Base-by-base conservation (phyloP, 2,329 filamentous ascomycete species). In the Sordariomycetes sp. region DNA sequence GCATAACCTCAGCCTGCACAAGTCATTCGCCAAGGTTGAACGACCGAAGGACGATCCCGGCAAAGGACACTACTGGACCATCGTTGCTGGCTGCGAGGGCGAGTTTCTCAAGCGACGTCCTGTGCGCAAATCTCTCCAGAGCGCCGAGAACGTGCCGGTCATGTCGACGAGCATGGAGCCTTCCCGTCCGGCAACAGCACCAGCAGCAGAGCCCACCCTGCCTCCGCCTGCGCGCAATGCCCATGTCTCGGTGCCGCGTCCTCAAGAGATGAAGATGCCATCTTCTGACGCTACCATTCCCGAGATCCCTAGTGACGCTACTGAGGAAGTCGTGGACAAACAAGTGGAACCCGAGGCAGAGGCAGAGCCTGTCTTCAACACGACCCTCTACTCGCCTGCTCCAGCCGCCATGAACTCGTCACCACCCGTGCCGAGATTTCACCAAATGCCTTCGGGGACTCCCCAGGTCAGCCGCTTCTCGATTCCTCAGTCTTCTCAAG, bases 31-130 rank as follows among this genome's bases (percentile, higher is more conserved):
- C 54, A 96, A 96, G 63, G 83, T 94, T 51, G 88, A 95, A 58
- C 76, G 92, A 39, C 87, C 88, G 37, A 96, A 96, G 67, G 88
- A 95, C 53, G 92, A 96, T 50, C 88, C 90, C 4, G 92, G 92
- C 48, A 96, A 96, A 61, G 92, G 92, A 28, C 90, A 94, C 58
- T 96, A 96, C 63, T 96, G 92, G 92, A 77, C 79, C 28, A 94
- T 98, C 49, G 79, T 88, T 50, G 71, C 79, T n/a, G 90, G 90
- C 14, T 86, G 85, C 63, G 92, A 96, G 63, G 72, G 77, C 40
- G 79, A 86, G 45, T 96, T 94, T 55, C 72, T 94, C 58, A 92
- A 90, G 59, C 84, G 93, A 53, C 94, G 90, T 67, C 72, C 79
- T 6, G 59, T 68, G 15, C 70, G 80, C 42, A 80, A 79, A 51